Evolutionary conservation across 2,329 filamentous ascomycete genomes (phyloP).

Genomic region (Colletotrichum somersetense): DNA sequence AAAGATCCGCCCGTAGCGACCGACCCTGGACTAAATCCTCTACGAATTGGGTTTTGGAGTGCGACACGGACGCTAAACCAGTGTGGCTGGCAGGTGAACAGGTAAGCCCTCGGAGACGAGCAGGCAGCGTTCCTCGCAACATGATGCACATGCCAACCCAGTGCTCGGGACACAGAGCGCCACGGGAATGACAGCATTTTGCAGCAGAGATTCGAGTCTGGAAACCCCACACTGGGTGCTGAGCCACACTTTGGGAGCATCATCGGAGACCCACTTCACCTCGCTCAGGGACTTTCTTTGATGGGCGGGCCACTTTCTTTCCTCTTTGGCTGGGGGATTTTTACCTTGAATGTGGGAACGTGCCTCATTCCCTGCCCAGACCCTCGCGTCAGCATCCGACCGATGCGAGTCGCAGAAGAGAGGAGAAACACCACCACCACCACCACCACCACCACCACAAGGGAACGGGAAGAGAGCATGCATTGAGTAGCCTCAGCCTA

Average conservation of each 20-base stretch:
- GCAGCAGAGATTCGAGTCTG: constrained; percentile 12
- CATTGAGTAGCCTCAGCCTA: constrained; percentile 30
- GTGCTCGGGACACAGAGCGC: too few relatives aligned
- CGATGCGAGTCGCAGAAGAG: constrained; percentile 32
- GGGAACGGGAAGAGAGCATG: constrained; percentile 1
- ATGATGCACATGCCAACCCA: constrained; percentile 13
- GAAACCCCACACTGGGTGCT: constrained; percentile 15
- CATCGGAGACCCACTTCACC: background rate
- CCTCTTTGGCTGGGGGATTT: constrained; percentile 16
- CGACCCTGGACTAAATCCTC: background rate
- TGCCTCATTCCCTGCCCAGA: constrained; percentile 30
- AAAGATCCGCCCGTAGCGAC: background rate
- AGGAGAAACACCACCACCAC: constrained; percentile 14
- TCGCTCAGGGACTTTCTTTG: constrained; percentile 18
- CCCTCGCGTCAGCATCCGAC: constrained; percentile 29
- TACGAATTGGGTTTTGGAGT: background rate
- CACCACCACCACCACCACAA: constrained; percentile 17
- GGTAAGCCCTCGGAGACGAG: background rate
- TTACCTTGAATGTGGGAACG: constrained; percentile 31
- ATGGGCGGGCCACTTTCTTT: background rate
- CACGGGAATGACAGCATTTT: constrained; percentile 32
- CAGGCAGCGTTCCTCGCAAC: background rate
- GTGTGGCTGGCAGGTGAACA: constrained; percentile 21
- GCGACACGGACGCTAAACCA: background rate
- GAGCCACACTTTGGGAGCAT: constrained; percentile 30